Conservation (phyloP, 176 grass and related monocot species). For the maize (Zea mays) region DNA sequence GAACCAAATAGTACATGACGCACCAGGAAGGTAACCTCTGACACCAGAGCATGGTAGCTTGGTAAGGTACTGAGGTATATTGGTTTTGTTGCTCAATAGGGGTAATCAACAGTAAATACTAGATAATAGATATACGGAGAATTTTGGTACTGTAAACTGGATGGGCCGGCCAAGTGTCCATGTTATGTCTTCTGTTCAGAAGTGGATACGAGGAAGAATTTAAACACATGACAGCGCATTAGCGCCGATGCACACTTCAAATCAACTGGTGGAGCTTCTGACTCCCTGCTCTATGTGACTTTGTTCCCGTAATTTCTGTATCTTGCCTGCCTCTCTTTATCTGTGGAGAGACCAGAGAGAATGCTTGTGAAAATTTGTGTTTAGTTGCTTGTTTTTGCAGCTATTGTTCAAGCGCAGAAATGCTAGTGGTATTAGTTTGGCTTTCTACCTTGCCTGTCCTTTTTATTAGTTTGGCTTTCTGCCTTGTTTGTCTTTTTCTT, state of each 20-base stretch:
- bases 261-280: not conserved
- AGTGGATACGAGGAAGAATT: slow-evolving; percentile 18
- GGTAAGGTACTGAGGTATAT: slow-evolving; percentile 11
- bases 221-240: not conserved
- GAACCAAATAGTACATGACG: slow-evolving; percentile 9
- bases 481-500: not conserved
- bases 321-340: not conserved
- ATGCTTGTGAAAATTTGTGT: not conserved
- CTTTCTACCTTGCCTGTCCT: not conserved
- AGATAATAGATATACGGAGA: not conserved
- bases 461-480: not conserved
- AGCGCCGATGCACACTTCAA: not conserved
- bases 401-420: not conserved
- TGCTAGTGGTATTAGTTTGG: not conserved
- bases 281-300: not conserved
- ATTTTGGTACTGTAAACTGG: slow-evolving; percentile 28
- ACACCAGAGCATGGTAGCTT: slow-evolving; percentile 17
- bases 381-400: no score
- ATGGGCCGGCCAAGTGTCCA: not conserved
- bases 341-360: not conserved
- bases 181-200: slow-evolving; percentile 1
- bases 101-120: not conserved
- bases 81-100: not conserved
- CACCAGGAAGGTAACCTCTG: not conserved
- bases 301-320: not conserved